phyloP scores from a whole-genome alignment of 106 monocot genomes.

The Dendrobium nobile region DNA sequence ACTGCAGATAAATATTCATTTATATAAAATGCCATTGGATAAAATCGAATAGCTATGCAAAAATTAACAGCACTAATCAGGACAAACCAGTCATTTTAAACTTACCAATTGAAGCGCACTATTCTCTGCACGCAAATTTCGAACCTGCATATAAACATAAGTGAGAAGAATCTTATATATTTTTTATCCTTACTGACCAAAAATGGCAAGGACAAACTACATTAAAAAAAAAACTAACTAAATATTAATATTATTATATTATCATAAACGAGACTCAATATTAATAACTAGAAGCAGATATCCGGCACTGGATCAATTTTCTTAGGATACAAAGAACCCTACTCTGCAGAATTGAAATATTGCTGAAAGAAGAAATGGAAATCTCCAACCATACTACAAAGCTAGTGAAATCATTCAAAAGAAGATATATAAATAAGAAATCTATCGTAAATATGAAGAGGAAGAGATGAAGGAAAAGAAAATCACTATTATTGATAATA shows the following conservation, averaged over 20 bases:
- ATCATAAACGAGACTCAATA: background rate
- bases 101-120: slow-evolving; percentile 65
- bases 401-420: too few species aligned
- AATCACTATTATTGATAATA: too few species aligned
- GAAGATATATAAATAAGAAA: too few species aligned
- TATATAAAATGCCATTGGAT: background rate
- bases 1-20: background rate
- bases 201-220: background rate
- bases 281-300: too few species aligned
- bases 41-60: background rate
- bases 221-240: background rate
- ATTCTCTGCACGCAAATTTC: slow-evolving; percentile 33
- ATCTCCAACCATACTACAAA: too few species aligned
- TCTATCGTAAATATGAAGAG: too few species aligned
- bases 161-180: background rate
- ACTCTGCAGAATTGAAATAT: too few species aligned
- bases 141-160: slow-evolving; percentile 28
- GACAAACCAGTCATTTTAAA: background rate
- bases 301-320: too few species aligned
- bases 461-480: too few species aligned
- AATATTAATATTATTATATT: background rate
- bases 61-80: background rate
- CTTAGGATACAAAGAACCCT: too few species aligned
- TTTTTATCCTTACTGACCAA: background rate
- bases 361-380: too few species aligned